Conservation (phyloP, 345 rosid genomes). For the Zanthoxylum bungeanum region DNA sequence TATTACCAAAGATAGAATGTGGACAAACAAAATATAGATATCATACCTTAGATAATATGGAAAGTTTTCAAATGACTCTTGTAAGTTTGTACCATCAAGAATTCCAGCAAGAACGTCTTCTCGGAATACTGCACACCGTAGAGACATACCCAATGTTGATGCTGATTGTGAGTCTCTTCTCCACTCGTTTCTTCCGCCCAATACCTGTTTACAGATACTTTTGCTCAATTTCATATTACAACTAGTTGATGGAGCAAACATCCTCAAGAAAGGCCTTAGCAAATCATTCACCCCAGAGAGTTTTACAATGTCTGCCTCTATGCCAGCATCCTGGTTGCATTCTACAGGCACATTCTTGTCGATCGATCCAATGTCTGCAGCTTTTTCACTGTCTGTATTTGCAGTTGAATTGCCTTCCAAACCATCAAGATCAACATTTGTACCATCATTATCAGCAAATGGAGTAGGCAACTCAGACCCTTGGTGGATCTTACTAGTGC, state of each 20-base stretch:
- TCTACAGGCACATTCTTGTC: conserved; percentile 47
- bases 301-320: conserved; percentile 72
- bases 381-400: conserved; percentile 49
- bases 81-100: conserved; percentile 65
- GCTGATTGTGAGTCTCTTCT: conserved; percentile 59
- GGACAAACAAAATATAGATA: not conserved
- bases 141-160: conserved; percentile 54
- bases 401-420: conserved; percentile 57
- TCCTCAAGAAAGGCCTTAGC: conserved; percentile 58
- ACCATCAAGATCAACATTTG: conserved; percentile 52
- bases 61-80: conserved; percentile 74
- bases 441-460: conserved; percentile 46
- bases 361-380: conserved; percentile 48
- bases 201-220: conserved; percentile 70
- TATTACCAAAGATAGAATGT: not conserved
- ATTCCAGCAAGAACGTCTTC: conserved; percentile 68
- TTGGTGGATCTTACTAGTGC: conserved; percentile 43
- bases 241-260: conserved; percentile 55
- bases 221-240: conserved; percentile 63
- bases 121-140: conserved; percentile 55
- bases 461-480: conserved; percentile 48
- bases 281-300: conserved; percentile 66
- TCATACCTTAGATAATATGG: conserved; percentile 86
- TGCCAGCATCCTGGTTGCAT: conserved; percentile 55
- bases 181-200: conserved; percentile 68